phyloP scores from a whole-genome alignment of 352 stramenopile species.

The Phytophthora litchii region DNA sequence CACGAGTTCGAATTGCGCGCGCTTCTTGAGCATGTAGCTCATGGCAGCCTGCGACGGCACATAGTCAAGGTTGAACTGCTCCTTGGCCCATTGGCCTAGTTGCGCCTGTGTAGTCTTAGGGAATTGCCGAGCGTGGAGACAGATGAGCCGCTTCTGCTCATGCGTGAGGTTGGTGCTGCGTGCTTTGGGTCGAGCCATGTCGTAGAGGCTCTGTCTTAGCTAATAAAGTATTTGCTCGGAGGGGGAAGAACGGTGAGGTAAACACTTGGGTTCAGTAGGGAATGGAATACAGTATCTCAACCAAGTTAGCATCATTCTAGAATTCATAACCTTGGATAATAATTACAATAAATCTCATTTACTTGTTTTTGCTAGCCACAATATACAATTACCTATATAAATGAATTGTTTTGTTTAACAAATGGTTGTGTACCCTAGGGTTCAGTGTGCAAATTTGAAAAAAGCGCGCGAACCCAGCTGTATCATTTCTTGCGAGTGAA shows the following conservation, averaged over 20 bases:
- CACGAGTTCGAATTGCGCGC: conserved; percentile 75
- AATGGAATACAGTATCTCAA: background rate
- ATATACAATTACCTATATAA: too few relatives aligned
- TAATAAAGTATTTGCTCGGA: conserved; percentile 29
- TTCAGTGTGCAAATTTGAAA: too few relatives aligned
- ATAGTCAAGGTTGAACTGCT: conserved; percentile 64
- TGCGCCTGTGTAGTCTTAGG: conserved; percentile 77
- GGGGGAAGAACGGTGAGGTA: conserved; percentile 3
- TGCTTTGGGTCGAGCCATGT: conserved; percentile 37
- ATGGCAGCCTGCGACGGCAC: conserved; percentile 82
- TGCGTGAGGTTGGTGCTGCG: conserved; percentile 82
- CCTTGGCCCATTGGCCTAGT: conserved; percentile 74
- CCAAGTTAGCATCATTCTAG: background rate
- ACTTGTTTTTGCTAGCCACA: too few relatives aligned
- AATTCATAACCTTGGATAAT: background rate
- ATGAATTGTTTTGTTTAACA: too few relatives aligned
- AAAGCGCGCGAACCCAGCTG: too few relatives aligned
- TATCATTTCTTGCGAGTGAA: too few relatives aligned
- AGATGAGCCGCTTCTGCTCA: conserved; percentile 84
- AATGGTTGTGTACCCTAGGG: too few relatives aligned
- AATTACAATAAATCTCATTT: too few relatives aligned
- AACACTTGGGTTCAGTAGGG: conserved; percentile 8
- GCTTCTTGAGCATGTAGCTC: conserved; percentile 82
- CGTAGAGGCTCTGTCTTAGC: conserved; percentile 34
- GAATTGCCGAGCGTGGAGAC: conserved; percentile 71